Base-by-base conservation (phyloP, 495 filamentous ascomycete genomes). In the Penicillium salamii region DNA sequence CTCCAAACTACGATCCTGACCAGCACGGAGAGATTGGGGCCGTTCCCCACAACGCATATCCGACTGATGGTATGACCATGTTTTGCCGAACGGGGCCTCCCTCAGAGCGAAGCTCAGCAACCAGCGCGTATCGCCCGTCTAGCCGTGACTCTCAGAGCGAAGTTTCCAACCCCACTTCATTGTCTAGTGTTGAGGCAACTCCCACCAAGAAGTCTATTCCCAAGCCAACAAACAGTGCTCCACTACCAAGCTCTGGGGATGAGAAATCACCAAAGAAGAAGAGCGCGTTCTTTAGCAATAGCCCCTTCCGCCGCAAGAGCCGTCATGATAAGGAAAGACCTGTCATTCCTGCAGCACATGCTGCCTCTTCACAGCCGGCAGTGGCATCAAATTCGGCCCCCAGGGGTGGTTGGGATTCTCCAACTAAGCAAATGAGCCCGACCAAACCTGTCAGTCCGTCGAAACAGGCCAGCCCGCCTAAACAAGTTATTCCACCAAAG, bases 31-130 rank as follows among this genome's bases (percentile, higher is more conserved):
- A 88, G 49, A 81, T 89, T 46, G 71, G 82, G 2, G 68, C 79
- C 19, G 79, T 95, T 13, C 91, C 91, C 28, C 91, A 97, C 62
- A 95, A 97, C 55, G 88, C 91, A 15, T 96, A 96, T 61, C 93
- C 92, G 4, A 83, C 88, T 58, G 93, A 99, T 65, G 95, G 93
- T 26, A 97, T 97, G 95, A 97, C 93, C 2, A 96, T 97, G 88
- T 88, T 96, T 54, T 97, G 95, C 68, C 83, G 93, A 49, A 85
- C 88, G 19, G 90, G 85, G 0, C 85, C 89, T 37, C 86, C 87
- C 35, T 96, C 91, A 17, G 91, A 95, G 35, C 82, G 85, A 42
- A 92, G 88, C 67, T 89, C 87, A 26, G 85, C 80, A 50, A 77
- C 87, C 28, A 87, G 86, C 52, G 68, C 81, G 77, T 57, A 85